Evolutionary conservation across 2,329 filamentous ascomycete genomes (phyloP), one percentile per base, ranked within the genome.

Genomic region (Diatrype stigma): DNA sequence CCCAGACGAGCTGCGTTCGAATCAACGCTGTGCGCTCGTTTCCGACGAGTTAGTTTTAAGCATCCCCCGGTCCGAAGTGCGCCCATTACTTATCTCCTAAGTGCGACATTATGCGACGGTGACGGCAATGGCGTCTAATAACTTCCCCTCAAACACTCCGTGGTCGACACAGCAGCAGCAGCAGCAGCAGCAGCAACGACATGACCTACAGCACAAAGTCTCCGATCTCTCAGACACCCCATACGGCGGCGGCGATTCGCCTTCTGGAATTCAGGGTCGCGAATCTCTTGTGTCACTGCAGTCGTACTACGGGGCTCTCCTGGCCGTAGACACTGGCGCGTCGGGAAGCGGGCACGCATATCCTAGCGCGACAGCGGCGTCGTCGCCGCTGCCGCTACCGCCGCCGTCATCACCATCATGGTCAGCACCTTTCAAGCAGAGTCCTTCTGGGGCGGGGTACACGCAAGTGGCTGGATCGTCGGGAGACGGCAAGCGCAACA

Each of bases 261-360:
- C 56, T 16, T 32, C 54, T 16, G 51, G 52, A 38, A 46, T 63
- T 28, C 58, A 53, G 42, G 63, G 62, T 19, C 62, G 65, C 32
- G 65, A 67, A 48, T 66, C 64, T 12, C 60, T 67, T 40, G 60
- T 66, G 5, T 66, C 65, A 42, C 59, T 65, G 7, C 61, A 65
- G 49, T 65, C 63, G 14, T 53, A 57, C 22, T 58, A 60, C 53
- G 62, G 57, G 17, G 56, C 59, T 17, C 57, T 60, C 17, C 47
- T 37, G 12, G 6, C 52, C 12, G 47, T 47, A 17, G 51, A 53
- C 16, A 16, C 26, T 40, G 26, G 40, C 11, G 16, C 51, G 3
- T 45, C 49, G 16, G 52, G 59, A 12, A 21, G 19, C 35, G 58
- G 54, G 32, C 53, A 56, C 32, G 37, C 53, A 16, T 60, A 62